These are phyloP conservation scores for Microdochium nivale DNA, from an alignment of 2,329 filamentous ascomycete genomes.

Conservation along the genomic window DNA sequence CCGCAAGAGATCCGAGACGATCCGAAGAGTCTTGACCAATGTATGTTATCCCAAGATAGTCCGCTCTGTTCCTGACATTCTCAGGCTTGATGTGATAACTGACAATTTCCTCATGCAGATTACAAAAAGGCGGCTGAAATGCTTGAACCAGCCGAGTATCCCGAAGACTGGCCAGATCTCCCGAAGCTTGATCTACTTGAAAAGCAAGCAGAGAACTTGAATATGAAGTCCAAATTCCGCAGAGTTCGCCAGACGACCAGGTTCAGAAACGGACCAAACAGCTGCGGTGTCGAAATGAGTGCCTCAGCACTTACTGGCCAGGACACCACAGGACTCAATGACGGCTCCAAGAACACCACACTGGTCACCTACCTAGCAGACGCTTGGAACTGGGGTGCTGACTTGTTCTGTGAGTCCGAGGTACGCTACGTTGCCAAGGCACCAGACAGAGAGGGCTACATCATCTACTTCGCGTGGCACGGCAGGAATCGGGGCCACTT, in stretches of 20 bases:
- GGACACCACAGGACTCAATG: slow-evolving; percentile 56
- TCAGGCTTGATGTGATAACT: neutral
- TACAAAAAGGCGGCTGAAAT: slow-evolving; percentile 47
- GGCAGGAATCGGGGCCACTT: slow-evolving; percentile 48
- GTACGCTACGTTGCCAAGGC: slow-evolving; percentile 53
- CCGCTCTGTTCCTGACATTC: too few species aligned
- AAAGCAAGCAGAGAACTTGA: slow-evolving; percentile 44
- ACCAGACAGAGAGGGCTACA: slow-evolving; percentile 42
- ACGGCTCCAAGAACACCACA: slow-evolving; percentile 59
- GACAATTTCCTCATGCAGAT: slow-evolving; percentile 29
- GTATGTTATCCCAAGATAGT: too few species aligned
- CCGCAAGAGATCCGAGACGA: slow-evolving; percentile 44
- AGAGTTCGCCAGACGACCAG: slow-evolving; percentile 53
- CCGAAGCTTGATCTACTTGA: slow-evolving; percentile 50
- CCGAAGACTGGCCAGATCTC: slow-evolving; percentile 45
- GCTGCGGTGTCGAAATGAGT: slow-evolving; percentile 55
- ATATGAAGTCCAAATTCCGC: slow-evolving; percentile 42
- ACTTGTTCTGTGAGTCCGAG: slow-evolving; percentile 63
- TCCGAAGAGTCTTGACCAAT: slow-evolving; percentile 33
- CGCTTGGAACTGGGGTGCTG: slow-evolving; percentile 64
- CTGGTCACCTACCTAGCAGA: slow-evolving; percentile 60
- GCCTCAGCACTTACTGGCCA: slow-evolving; percentile 51
- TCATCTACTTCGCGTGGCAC: slow-evolving; percentile 58
- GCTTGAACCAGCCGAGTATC: slow-evolving; percentile 51
- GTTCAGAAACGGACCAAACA: slow-evolving; percentile 52